Evolutionary conservation across 2,329 filamentous ascomycete genomes (phyloP).

Genomic region (Xylariales sp.): DNA sequence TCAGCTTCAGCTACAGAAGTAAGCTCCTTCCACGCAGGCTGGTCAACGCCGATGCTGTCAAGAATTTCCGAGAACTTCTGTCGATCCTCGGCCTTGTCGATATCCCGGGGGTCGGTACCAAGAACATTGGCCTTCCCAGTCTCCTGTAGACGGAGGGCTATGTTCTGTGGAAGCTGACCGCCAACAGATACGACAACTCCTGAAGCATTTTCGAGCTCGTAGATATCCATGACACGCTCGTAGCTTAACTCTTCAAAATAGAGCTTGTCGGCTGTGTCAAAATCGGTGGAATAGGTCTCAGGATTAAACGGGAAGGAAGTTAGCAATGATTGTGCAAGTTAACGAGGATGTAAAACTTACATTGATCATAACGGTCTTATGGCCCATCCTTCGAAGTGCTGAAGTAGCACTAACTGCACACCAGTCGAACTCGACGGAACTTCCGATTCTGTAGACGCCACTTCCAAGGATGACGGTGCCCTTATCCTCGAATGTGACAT

Average conservation of each 20-base stretch:
- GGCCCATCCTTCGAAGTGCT: conserved; percentile 76
- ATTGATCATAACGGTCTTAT: conserved; percentile 99
- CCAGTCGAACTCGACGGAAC: conserved; percentile 98
- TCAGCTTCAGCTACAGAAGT: conserved; percentile 86
- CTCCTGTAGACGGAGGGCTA: conserved; percentile 89
- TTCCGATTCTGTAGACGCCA: conserved; percentile 96
- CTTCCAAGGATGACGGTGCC: conserved; percentile 85
- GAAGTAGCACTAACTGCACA: conserved; percentile 88
- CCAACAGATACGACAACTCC: conserved; percentile 95
- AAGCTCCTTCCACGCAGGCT: conserved; percentile 96
- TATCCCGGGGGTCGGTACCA: conserved; percentile 87
- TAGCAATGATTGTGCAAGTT: conserved; percentile 7
- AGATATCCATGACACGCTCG: conserved; percentile 98
- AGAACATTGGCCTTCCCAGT: conserved; percentile 84
- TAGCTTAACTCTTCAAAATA: conserved; percentile 98
- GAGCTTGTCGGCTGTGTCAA: conserved; percentile 81
- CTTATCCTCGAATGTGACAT: conserved; percentile 90
- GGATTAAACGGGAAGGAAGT: conserved; percentile 55
- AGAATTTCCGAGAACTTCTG: conserved; percentile 98
- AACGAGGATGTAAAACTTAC: conserved; percentile 36
- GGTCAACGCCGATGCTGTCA: conserved; percentile 93
- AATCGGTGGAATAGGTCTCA: conserved; percentile 79
- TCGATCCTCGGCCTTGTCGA: conserved; percentile 96
- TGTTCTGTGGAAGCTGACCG: conserved; percentile 95
- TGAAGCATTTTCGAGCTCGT: conserved; percentile 79